Evolutionary conservation across 2,329 filamentous ascomycete genomes (phyloP).

Genomic region (Calonectria pseudoturangicola): DNA sequence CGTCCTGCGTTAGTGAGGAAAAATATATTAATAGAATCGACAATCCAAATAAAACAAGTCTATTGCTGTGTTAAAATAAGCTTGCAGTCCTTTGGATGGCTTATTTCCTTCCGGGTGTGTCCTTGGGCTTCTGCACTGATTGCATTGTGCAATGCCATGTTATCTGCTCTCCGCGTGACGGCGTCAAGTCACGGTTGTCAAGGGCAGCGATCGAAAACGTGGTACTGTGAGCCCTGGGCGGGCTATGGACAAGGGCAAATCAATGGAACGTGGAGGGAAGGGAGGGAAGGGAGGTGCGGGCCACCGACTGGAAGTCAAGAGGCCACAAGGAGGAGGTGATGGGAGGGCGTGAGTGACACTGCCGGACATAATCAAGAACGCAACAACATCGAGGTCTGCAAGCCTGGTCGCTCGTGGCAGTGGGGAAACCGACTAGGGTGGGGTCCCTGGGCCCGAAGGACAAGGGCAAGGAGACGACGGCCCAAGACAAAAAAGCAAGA

Average conservation of each 20-base stretch:
- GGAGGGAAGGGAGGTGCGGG: slow-evolving; percentile 10
- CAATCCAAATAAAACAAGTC: too few species aligned
- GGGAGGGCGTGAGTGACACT: slow-evolving; percentile 3
- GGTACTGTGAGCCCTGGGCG: slow-evolving; percentile 24
- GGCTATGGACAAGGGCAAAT: slow-evolving; percentile 3
- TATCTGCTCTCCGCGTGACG: too few species aligned
- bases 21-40: too few species aligned
- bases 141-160: too few species aligned
- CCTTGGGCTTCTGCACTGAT: too few species aligned
- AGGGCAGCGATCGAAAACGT: slow-evolving; percentile 22
- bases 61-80: too few species aligned
- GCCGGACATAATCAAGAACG: slow-evolving; percentile 20
- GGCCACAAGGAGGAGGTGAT: slow-evolving; percentile 12
- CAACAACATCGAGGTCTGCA: slow-evolving; percentile 16
- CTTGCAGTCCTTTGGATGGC: too few species aligned
- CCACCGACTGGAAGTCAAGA: background rate
- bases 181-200: background rate
- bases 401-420: slow-evolving; percentile 38
- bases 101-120: too few species aligned
- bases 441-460: slow-evolving; percentile 23
- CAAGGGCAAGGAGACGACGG: slow-evolving; percentile 31
- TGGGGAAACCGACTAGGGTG: slow-evolving; percentile 35
- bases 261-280: slow-evolving; percentile 15
- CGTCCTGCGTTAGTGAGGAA: too few species aligned
- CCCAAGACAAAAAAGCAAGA: slow-evolving; percentile 28